Conservation (phyloP, 2,329 filamentous ascomycete genomes). For the Cordyceps farinosa region DNA sequence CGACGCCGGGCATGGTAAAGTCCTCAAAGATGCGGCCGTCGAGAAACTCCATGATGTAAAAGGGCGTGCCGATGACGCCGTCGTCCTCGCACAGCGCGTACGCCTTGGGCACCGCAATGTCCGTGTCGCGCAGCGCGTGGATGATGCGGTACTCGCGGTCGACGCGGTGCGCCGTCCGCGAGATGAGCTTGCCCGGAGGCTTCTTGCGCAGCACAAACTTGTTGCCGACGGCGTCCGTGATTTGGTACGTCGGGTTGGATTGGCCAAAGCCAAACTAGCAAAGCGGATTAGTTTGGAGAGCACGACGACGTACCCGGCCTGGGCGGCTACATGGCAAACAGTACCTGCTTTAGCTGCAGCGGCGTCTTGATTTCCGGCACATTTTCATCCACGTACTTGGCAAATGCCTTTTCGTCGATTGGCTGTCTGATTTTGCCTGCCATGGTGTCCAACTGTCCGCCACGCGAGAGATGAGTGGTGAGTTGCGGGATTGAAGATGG, state of each 20-base stretch:
- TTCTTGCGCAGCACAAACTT: constrained; percentile 95
- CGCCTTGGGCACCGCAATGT: constrained; percentile 81
- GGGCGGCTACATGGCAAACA: not conserved
- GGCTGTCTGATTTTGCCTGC: constrained; percentile 86
- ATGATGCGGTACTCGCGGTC: constrained; percentile 94
- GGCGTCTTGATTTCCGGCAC: constrained; percentile 83
- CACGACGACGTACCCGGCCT: not conserved
- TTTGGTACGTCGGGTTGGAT: constrained; percentile 93
- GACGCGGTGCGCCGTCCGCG: constrained; percentile 91
- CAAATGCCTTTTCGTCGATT: constrained; percentile 76
- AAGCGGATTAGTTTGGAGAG: not conserved
- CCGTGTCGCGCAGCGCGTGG: constrained; percentile 71
- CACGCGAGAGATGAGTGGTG: not conserved
- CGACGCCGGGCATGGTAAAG: constrained; percentile 71
- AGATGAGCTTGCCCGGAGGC: constrained; percentile 89
- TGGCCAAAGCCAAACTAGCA: constrained; percentile 93
- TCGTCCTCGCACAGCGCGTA: constrained; percentile 84
- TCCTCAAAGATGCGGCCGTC: constrained; percentile 93
- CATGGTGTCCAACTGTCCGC: constrained; percentile 48
- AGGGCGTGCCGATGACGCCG: constrained; percentile 77
- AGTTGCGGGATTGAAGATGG: not conserved
- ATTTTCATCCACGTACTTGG: constrained; percentile 71
- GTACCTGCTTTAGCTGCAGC: constrained; percentile 83
- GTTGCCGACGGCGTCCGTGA: constrained; percentile 66
- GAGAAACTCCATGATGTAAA: constrained; percentile 96